A percentile compares a stretch with the other conserved stretches of the same genome.
phyloP scores from a whole-genome alignment of 768 basidiomycete genomes.

The Lactarius deliciosus region DNA sequence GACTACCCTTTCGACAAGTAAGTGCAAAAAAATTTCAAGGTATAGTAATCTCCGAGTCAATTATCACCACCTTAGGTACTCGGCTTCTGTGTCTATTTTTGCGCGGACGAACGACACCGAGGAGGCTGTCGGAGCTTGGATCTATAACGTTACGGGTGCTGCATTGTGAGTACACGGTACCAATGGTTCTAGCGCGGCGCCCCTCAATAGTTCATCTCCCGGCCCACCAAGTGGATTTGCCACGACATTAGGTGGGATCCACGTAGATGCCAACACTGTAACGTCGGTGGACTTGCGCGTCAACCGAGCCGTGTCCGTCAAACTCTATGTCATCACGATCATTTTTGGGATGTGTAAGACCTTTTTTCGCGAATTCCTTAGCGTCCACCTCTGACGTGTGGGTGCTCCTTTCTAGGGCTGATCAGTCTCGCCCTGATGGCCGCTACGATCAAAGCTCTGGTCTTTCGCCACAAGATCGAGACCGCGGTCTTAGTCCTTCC shows the following conservation, averaged over 20 bases:
- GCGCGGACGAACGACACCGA: conserved; percentile 16
- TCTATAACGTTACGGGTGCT: conserved; percentile 2
- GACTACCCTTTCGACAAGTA: conserved; percentile 22
- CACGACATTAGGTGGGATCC: background rate
- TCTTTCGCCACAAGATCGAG: conserved; percentile 30
- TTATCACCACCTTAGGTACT: background rate
- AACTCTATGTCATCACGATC: conserved; percentile 18
- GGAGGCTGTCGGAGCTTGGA: conserved; percentile 8
- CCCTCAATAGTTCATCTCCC: background rate
- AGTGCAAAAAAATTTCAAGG: background rate
- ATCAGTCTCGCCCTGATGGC: conserved; percentile 20
- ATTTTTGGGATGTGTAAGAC: conserved; percentile 25
- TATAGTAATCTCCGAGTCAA: too few relatives aligned
- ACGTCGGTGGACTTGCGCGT: conserved; percentile 6
- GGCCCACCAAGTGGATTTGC: conserved; percentile 9
- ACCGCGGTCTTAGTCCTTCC: conserved; percentile 32
- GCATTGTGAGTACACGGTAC: conserved; percentile 13
- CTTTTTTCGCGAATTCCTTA: background rate
- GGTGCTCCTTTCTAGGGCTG: conserved; percentile 8
- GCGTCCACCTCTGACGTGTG: background rate
- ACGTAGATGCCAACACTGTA: background rate
- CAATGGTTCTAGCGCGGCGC: too few relatives aligned
- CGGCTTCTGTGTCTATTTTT: conserved; percentile 4
- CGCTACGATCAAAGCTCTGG: conserved; percentile 22
- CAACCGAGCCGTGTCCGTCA: conserved; percentile 16